Evolutionary conservation across 768 basidiomycete genomes (phyloP).

Genomic region (Rhodotorula kratochvilovae): DNA sequence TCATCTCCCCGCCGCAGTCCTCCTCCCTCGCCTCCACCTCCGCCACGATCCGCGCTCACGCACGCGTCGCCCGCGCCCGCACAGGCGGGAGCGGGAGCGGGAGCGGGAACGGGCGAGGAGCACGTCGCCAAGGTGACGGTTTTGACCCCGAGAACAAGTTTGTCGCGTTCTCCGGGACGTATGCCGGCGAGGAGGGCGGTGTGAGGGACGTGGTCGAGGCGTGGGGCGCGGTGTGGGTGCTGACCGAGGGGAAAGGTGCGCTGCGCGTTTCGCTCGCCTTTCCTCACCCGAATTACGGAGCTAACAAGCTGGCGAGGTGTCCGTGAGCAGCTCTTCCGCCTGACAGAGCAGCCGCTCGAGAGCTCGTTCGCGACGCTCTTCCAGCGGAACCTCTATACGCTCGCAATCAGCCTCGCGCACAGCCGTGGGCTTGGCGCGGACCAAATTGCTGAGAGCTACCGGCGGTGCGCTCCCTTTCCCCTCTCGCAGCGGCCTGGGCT

Average conservation of each 20-base stretch:
- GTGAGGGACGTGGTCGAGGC: slow-evolving; percentile 75
- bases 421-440: slow-evolving; percentile 68
- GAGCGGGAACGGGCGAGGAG: slow-evolving; percentile 48
- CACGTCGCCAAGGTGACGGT: slow-evolving; percentile 57
- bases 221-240: slow-evolving; percentile 73
- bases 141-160: slow-evolving; percentile 91
- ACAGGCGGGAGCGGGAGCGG: slow-evolving; percentile 49
- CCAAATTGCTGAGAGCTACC: slow-evolving; percentile 79
- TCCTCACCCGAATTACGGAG: accelerated
- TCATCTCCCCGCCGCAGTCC: slow-evolving; percentile 78
- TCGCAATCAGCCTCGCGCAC: slow-evolving; percentile 77
- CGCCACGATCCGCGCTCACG: slow-evolving; percentile 66
- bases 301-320: background rate
- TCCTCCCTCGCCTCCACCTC: slow-evolving; percentile 63
- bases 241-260: slow-evolving; percentile 73
- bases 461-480: slow-evolving; percentile 40
- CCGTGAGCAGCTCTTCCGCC: slow-evolving; percentile 39
- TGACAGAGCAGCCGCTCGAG: slow-evolving; percentile 30
- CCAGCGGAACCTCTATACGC: slow-evolving; percentile 53
- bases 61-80: background rate
- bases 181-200: slow-evolving; percentile 56
- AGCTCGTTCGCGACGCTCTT: slow-evolving; percentile 31
- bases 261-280: background rate
- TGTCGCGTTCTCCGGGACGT: slow-evolving; percentile 74
- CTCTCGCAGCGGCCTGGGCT: too few species aligned